Base-by-base conservation (phyloP, 1,284 basidiomycete genomes). In the Ustilago crameri region DNA sequence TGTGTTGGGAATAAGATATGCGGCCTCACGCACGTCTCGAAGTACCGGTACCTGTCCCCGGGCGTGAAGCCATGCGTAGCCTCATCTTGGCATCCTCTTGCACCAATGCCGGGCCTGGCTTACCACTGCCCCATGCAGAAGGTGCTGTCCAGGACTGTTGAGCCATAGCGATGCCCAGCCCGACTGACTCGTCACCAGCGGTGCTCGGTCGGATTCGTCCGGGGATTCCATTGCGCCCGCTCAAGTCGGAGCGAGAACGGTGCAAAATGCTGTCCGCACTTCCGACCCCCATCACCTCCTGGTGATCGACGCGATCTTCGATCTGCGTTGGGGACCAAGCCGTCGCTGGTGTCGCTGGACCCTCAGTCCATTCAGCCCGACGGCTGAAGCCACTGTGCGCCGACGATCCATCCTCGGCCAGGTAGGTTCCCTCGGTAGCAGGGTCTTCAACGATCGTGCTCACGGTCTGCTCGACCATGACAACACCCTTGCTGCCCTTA, bases 361-460 rank as follows among this genome's bases (percentile, higher is more conserved):
- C 57, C 3, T 57, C 23, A 8, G 45, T 45, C 54, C 53, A 63
- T 17, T 50, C 51, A 38, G 47, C 45, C 8, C 24, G 43, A 23
- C n/a, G 32, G 17, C 49, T 26, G 43, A 47, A 63, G 9, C 61
- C 40, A 9, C 24, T 15, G n/a, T n/a, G n/a, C n/a, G n/a, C n/a
- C n/a, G n/a, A n/a, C n/a, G n/a, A n/a, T n/a, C n/a, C n/a, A n/a
- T n/a, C n/a, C n/a, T n/a, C n/a, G n/a, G n/a, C n/a, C n/a, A n/a
- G 50, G 32, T 54, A 64, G 46, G 38, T 40, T 9, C 50, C 55
- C 37, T 64, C 62, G 3, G 50, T 40, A 4, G 55, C 47, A 22
- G 62, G 55, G 32, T 64, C 54, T 14, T 64, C 62, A 5, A 64
- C 47, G 34, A 64, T 64, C 10, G 55, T 58, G 51, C 62, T 64